Conservation (phyloP, 2,329 filamentous ascomycete species). For the Magnaporthales sp. region DNA sequence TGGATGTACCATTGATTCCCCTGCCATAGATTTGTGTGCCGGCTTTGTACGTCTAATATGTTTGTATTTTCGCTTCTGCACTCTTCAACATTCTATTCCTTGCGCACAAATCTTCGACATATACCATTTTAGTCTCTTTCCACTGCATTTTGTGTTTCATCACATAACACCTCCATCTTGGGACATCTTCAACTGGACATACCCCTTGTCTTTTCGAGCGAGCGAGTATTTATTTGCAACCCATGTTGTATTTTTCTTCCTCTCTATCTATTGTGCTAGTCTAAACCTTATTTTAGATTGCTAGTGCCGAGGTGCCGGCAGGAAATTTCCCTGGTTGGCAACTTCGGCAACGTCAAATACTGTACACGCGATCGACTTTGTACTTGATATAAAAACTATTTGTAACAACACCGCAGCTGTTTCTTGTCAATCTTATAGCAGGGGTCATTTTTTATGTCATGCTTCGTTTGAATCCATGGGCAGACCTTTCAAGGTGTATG, state of each 20-base stretch:
- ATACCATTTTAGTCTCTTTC: neutral
- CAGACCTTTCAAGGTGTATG: neutral
- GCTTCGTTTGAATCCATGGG: neutral
- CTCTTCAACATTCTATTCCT: neutral
- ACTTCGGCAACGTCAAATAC: no score
- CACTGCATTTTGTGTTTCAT: neutral
- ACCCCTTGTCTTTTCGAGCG: neutral
- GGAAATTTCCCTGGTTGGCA: no score
- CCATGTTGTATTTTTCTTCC: neutral
- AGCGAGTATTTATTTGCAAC: neutral
- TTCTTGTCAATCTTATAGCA: no score
- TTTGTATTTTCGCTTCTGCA: constrained; percentile 3
- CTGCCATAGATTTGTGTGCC: neutral
- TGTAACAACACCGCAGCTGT: neutral
- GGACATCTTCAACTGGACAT: neutral
- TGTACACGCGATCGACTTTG: neutral
- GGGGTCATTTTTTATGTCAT: no score
- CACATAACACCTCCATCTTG: neutral
- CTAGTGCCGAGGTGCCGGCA: no score
- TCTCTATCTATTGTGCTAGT: neutral
- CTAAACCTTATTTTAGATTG: no score
- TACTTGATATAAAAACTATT: neutral
- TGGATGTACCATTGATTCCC: neutral
- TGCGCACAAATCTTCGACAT: neutral
- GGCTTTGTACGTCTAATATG: neutral